A percentile compares a stretch with the other conserved stretches of the same genome.
Evolutionary conservation across 208 protist genomes (phyloP).

Genomic region (Acanthamoeba comandoni): DNA sequence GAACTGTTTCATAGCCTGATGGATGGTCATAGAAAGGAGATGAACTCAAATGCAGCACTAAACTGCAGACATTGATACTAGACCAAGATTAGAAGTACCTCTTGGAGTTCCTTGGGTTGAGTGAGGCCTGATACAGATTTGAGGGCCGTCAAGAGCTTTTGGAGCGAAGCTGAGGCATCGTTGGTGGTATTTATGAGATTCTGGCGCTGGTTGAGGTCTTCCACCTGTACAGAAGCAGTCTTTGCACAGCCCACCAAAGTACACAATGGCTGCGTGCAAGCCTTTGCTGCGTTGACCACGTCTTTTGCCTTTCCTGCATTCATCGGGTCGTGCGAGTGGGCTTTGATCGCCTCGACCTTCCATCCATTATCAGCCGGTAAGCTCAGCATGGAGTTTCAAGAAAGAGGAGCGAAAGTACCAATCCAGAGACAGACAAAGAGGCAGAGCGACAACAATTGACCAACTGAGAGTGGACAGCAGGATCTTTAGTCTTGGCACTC

Average conservation of each 20-base stretch:
- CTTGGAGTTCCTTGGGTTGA: background rate
- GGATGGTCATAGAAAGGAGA: too few species aligned
- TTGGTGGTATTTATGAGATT: background rate
- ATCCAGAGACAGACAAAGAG: too few species aligned
- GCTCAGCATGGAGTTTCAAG: too few species aligned
- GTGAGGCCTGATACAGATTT: conserved; percentile 37
- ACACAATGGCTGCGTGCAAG: background rate
- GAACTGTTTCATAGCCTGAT: too few species aligned
- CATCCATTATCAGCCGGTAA: too few species aligned
- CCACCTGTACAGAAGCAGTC: background rate
- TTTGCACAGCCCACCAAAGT: conserved; percentile 5
- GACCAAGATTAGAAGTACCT: too few species aligned
- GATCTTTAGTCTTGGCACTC: conserved; percentile 36
- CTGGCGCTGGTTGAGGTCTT: conserved; percentile 14
- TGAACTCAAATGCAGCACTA: too few species aligned
- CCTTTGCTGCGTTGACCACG: conserved; percentile 49
- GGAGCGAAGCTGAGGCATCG: conserved; percentile 24
- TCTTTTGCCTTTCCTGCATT: background rate
- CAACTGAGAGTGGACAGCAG: background rate
- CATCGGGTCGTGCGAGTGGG: background rate
- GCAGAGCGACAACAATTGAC: too few species aligned
- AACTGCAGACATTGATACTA: too few species aligned
- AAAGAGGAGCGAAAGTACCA: too few species aligned
- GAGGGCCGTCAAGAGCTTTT: conserved; percentile 47
- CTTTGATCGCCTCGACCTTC: background rate